Base-by-base conservation (phyloP, 1,284 basidiomycete genomes). In the Puccinia horiana region DNA sequence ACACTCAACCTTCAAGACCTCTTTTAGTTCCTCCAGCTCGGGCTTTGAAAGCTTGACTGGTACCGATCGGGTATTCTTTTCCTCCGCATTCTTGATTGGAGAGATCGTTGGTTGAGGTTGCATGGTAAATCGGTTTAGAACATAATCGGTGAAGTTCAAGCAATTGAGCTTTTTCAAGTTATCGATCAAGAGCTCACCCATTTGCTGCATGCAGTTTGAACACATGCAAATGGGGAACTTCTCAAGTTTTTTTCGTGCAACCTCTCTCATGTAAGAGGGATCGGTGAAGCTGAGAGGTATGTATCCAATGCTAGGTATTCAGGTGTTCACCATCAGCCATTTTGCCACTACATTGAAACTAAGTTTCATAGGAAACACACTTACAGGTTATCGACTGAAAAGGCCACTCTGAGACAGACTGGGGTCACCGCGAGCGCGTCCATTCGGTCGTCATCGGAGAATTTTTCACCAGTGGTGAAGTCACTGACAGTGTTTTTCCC, bases 181-280 rank as follows among this genome's bases (percentile, higher is more conserved):
- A 1, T 69, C 2, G 5, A 69, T 16, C 40, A 69, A 44, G 2
- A 47, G 40, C 20, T 47, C 40, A 1, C 67, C 67, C n/a, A 26
- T 29, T 2, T 69, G 67, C n/a, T 18, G 8, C 37, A 44, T 26
- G 23, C 67, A 69, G 44, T 67, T 67, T 16, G 63, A 67, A 42
- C 63, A 67, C 63, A 67, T 37, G 35, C 63, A 67, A 37, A 37
- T 16, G 16, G 67, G 40, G 32, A 69, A 69, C 1, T 69, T 69
- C 23, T 23, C 23, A n/a, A 26, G 4, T 14, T 4, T 47, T 23
- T 69, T n/a, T 2, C 23, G 67, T 44, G 8, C 67, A 23, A 69
- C 37, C 44, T 69, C 67, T 9, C n/a, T 16, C 14, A 44, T n/a
- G 40, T 69, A 69, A 12, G 23, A 42, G 12, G 6, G 40, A 44